Evolutionary conservation across 2,329 filamentous ascomycete genomes (phyloP).

Genomic region (Trichoderma sp.): DNA sequence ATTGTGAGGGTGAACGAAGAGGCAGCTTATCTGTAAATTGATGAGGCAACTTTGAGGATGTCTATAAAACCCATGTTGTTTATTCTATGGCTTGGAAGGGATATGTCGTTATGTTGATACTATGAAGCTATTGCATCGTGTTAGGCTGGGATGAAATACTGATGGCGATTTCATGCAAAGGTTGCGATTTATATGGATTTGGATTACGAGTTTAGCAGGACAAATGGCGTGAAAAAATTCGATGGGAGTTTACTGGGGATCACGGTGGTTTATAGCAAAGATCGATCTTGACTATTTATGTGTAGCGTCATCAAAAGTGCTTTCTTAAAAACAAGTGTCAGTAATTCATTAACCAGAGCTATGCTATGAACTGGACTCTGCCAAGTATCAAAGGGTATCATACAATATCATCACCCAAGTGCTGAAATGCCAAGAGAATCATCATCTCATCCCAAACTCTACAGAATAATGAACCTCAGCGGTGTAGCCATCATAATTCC

Average conservation of each 20-base stretch:
- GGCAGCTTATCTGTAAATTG: not conserved
- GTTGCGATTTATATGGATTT: too few relatives aligned
- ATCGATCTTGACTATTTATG: too few relatives aligned
- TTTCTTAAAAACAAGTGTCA: not conserved
- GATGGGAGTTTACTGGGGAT: not conserved
- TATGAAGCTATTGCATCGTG: not conserved
- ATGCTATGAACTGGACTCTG: not conserved
- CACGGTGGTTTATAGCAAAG: not conserved
- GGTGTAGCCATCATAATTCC: too few relatives aligned
- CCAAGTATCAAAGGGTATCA: not conserved
- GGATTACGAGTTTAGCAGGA: not conserved
- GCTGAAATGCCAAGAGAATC: not conserved
- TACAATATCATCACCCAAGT: not conserved
- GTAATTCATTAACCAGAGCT: not conserved
- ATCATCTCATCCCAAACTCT: not conserved
- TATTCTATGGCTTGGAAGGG: not conserved
- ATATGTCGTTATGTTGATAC: not conserved
- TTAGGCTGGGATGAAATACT: not conserved
- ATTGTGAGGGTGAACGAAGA: conserved; percentile 41
- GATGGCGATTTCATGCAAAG: not conserved
- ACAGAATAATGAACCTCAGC: too few relatives aligned
- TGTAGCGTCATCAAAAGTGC: not conserved
- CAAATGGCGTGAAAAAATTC: not conserved
- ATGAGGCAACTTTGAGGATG: not conserved
- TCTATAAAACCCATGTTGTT: not conserved